Evolutionary conservation across 352 stramenopile genomes (phyloP), one percentile per base, ranked within the genome.

Genomic region (Phytophthora sansomeana): DNA sequence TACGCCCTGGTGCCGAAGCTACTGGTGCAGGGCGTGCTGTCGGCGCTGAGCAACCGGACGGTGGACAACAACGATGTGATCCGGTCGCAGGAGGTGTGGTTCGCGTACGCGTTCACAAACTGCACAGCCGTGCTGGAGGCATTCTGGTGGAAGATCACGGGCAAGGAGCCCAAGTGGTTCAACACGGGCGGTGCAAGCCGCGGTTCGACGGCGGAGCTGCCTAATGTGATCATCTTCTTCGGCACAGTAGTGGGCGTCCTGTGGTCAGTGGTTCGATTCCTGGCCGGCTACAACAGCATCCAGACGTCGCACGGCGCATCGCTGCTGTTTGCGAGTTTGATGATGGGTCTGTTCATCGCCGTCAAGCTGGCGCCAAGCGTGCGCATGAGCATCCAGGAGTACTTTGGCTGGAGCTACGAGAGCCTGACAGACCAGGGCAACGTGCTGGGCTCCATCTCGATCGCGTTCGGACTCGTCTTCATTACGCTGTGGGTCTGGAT

Each of bases 361-460:
- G 80, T 89, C 38, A 95, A 95, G 75, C 69, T 95, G 11, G 84
- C 81, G 16, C 87, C 87, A 1, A 92, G 80, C 43, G 85, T 95
- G 19, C 84, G 85, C 35, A 95, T 95, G 87, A 92, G 83, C 63
- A 91, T 95, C 71, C 85, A 93, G 63, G 87, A 95, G 72, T 95
- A 95, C 74, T 95, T 93, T 80, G 87, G 87, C 68, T 95, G 87
- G 87, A 92, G 83, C 72, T 93, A 95, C 74, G 72, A 90, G 70
- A 95, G 87, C 63, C 58, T 93, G 47, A 92, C 76, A 78, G 84
- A 93, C 74, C 83, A 95, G 67, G 85, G 83, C 56, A 95, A 95
- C 80, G 89, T 95, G 21, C 75, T 93, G 66, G 85, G 87, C 64
- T 82, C 72, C 29, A 77, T 87, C 21, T 87, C 78, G 28, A 89